Evolutionary conservation across 768 basidiomycete genomes (phyloP), one percentile per base, ranked within the genome.

Genomic region (Trametes cubensis): DNA sequence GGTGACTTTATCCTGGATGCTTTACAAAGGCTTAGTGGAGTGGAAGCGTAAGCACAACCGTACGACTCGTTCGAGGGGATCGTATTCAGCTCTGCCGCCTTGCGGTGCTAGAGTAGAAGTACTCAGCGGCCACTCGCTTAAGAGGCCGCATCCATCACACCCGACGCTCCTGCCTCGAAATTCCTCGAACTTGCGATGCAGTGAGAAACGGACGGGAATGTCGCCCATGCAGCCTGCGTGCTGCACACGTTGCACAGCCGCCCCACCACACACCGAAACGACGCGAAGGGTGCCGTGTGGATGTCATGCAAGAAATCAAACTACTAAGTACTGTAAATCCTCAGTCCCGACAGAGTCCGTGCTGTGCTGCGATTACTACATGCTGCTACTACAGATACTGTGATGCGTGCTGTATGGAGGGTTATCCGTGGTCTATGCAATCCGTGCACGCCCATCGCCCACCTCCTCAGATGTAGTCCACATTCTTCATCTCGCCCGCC

Each of bases 401-500:
- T 44, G 42, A 44, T 44, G 42, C 17, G 15, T 21, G 52, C 52
- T 41, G 39, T 40, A 41, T 21, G 42, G 45, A 5, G 21, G 45
- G 44, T 8, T 4, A 20, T 54, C 11, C 40, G 25, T 41, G 39
- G 25, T 42, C 23, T 46, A 21, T 55, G 42, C 10, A 14, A 11
- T n/a, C 18, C 39, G 21, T 30, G 39, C 21, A 30, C n/a, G 34
- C 73, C 28, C 28, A 28, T 28, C 7, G 28, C 28, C 28, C 28
- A 28, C 7, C 85, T 90, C 26, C 30, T 58, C 55, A 64, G n/a
- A 64, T 64, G 55, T 64, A 64, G 42, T 64, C 63, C 18, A 88
- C 87, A 67, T 84, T 87, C 79, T 84, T 85, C 90, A 91, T 93
- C 78, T 94, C 91, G 11, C 86, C 92, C 28, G 88, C 84, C 38